Conservation (phyloP, 2,329 filamentous ascomycete genomes). For the Fusarium sp. region DNA sequence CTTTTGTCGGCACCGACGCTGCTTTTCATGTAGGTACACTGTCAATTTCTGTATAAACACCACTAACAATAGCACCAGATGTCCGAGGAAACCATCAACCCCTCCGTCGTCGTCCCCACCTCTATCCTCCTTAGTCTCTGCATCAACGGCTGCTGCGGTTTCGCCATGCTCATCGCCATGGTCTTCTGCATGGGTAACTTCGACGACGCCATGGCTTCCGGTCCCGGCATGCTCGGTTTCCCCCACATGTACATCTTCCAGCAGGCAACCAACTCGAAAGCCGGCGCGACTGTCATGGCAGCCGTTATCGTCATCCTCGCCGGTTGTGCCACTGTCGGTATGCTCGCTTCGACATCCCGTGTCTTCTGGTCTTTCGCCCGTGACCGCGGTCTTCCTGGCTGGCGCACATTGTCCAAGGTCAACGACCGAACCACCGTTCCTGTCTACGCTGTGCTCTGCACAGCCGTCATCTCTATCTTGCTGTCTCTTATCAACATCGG, state of each 20-base stretch:
- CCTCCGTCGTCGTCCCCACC: slow-evolving; percentile 62
- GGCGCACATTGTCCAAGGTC: slow-evolving; percentile 47
- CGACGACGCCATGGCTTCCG: slow-evolving; percentile 56
- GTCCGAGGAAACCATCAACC: slow-evolving; percentile 62
- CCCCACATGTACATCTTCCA: slow-evolving; percentile 71
- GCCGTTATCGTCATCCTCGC: slow-evolving; percentile 63
- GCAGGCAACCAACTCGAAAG: slow-evolving; percentile 61
- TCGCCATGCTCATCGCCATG: slow-evolving; percentile 68
- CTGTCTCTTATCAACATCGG: slow-evolving; percentile 53
- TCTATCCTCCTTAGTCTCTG: slow-evolving; percentile 63
- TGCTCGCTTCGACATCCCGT: slow-evolving; percentile 68
- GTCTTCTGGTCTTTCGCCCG: slow-evolving; percentile 67
- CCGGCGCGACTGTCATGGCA: slow-evolving; percentile 64
- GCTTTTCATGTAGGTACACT: slow-evolving; percentile 49
- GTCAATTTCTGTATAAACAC: accelerated
- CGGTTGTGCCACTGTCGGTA: slow-evolving; percentile 63
- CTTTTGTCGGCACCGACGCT: slow-evolving; percentile 51
- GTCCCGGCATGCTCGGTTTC: slow-evolving; percentile 58
- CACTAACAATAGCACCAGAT: slow-evolving; percentile 47
- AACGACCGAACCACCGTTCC: slow-evolving; percentile 48
- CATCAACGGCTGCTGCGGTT: slow-evolving; percentile 65
- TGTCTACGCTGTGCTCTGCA: slow-evolving; percentile 46
- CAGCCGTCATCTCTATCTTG: slow-evolving; percentile 47
- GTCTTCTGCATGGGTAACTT: slow-evolving; percentile 67
- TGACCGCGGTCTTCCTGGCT: slow-evolving; percentile 51